Base-by-base conservation (phyloP, 1,139 yeast species). In the Yamadazyma oceani region DNA sequence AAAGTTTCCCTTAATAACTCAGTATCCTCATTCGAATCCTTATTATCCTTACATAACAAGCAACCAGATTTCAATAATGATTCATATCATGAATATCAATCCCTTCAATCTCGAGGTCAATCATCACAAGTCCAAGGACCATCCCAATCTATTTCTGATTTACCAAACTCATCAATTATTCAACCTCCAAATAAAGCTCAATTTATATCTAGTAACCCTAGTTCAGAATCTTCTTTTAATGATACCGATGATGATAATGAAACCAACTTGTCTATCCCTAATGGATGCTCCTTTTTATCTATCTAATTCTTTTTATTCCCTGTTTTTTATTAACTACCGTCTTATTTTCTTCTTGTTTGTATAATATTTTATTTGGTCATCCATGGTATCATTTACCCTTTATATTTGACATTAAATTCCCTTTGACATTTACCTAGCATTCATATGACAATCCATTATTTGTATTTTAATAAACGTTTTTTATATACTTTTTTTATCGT, bases 21-120 rank as follows among this genome's bases (percentile, higher is more conserved):
- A 3, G 31, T 31, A 17, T 32, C 42, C 11, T 43, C 47, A 87
- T 89, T 58, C 88, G 97, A 38, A 86, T 64, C 9, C 67, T 56
- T 37, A 85, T 57, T 33, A 54, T 49, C 15, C 1, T 32, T 44
- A 19, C 28, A 36, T 25, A 22, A 27, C 5, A 16, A 27, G 10
- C 21, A 15, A 15, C 30, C 14, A 8, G 30, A 27, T 15, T 16
- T 16, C 21, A 16, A 35, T 27, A 24, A 27, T 22, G 35, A 31
- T 17, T 12, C 11, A 6, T 12, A 17, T 5, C 8, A 19, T 12
- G 25, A 19, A 19, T 5, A 15, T 8, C 30, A 13, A 15, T 26
- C 26, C 5, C 26, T 15, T 12, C 30, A 5, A 10, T 6, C n/a
- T 24, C 26, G 11, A 24, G n/a, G 5, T 24, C 26, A 24, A 12